These are phyloP conservation scores for slime mould (Dictyostelium discoideum) DNA, from an alignment of 78 protist species.

Conservation along the genomic window dicty_2.7 NC_007088.5:7961001-7961500, in stretches of 20 bases:
- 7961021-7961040: not conserved
- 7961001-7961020: not conserved
- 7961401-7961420: slow-evolving; percentile 77
- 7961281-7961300: slow-evolving; percentile 69
- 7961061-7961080: not conserved
- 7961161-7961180: slow-evolving; percentile 21
- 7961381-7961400: slow-evolving; percentile 30
- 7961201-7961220: slow-evolving; percentile 14
- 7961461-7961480: slow-evolving; percentile 51
- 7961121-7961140: slow-evolving; percentile 14
- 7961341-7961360: slow-evolving; percentile 74
- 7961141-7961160: not conserved
- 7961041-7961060: not conserved
- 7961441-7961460: slow-evolving; percentile 77
- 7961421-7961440: slow-evolving; percentile 1
- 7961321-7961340: slow-evolving; percentile 78
- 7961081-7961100: not conserved
- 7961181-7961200: slow-evolving; percentile 49
- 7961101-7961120: not conserved
- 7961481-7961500: slow-evolving; percentile 80
- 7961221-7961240: slow-evolving; percentile 35
- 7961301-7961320: slow-evolving; percentile 59
- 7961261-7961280: slow-evolving; percentile 14
- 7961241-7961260: slow-evolving; percentile 41
- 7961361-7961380: slow-evolving; percentile 28